Conservation (phyloP, 345 rosid species). For the Acer negundo region DNA sequence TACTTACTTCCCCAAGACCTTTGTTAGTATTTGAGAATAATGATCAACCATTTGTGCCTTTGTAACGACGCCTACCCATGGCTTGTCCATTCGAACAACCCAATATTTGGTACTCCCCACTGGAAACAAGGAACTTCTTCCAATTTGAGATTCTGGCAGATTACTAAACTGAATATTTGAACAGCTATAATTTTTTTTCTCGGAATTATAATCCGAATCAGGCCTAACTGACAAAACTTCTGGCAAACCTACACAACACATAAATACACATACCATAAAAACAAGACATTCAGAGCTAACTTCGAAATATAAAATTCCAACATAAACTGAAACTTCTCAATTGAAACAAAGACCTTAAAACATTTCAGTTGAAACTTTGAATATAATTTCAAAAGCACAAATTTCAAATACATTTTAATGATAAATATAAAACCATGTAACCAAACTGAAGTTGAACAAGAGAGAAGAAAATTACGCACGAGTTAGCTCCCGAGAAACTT, state of each 20-base stretch:
- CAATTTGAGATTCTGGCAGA: conserved; percentile 23
- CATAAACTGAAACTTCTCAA: not conserved
- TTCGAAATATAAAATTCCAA: not conserved
- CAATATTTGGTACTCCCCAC: conserved; percentile 62
- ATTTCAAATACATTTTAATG: not conserved
- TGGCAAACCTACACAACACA: conserved; percentile 58
- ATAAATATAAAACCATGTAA: not conserved
- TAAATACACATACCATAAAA: conserved; percentile 1
- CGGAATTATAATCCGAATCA: conserved; percentile 50
- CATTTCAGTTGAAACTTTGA: not conserved
- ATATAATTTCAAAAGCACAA: not conserved
- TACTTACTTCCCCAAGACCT: conserved; percentile 77
- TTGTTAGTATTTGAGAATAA: conserved; percentile 64
- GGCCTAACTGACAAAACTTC: conserved; percentile 70
- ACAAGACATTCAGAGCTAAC: not conserved
- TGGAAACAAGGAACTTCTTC: conserved; percentile 52
- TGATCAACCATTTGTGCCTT: conserved; percentile 96
- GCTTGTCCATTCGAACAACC: conserved; percentile 73
- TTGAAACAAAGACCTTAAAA: too few relatives aligned
- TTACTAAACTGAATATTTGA: conserved; percentile 19
- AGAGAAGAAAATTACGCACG: conserved; percentile 32
- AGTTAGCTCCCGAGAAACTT: conserved; percentile 58
- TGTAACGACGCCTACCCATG: conserved; percentile 74
- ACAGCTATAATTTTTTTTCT: conserved; percentile 40
- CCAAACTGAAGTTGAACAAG: not conserved